Percentiles rank a stretch among this genome's conserved stretches.
Evolutionary conservation across 768 basidiomycete species (phyloP).

Genomic region (Multifurca ochricompacta): DNA sequence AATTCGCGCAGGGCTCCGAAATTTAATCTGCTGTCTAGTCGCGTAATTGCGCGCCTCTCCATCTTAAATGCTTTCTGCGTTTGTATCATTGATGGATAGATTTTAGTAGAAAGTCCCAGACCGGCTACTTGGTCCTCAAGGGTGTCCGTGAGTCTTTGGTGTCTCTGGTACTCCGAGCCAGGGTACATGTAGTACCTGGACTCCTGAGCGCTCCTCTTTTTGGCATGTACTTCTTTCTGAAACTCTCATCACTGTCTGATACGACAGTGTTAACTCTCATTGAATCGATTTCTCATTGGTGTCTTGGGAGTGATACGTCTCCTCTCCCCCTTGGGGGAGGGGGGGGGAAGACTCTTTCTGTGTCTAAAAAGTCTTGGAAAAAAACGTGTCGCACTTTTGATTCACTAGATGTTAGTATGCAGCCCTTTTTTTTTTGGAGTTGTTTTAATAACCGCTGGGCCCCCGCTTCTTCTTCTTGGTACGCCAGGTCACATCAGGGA

Average conservation of each 20-base stretch:
- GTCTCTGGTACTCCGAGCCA: no score
- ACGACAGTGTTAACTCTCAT: background rate
- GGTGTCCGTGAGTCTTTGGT: no score
- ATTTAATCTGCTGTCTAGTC: no score
- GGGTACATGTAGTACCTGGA: no score
- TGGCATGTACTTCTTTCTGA: background rate
- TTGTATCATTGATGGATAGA: no score
- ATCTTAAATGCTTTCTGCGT: no score
- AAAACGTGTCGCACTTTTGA: background rate
- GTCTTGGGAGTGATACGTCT: background rate
- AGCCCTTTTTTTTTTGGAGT: slow-evolving; percentile 49
- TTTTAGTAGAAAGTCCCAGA: no score
- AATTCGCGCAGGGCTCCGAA: no score
- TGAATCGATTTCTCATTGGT: background rate
- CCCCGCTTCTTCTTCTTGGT: slow-evolving; percentile 60
- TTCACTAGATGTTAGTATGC: background rate
- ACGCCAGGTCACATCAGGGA: slow-evolving; percentile 39
- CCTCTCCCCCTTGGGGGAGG: background rate
- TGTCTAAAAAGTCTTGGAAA: background rate
- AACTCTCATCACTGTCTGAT: background rate
- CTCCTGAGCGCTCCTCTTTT: background rate
- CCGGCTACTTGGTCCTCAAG: background rate
- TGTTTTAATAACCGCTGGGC: slow-evolving; percentile 66
- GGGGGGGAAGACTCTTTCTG: background rate
- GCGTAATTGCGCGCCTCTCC: no score